These are phyloP conservation scores for Cladorrhinum samala DNA, from an alignment of 495 filamentous ascomycete species.

Conservation along the genomic window DNA sequence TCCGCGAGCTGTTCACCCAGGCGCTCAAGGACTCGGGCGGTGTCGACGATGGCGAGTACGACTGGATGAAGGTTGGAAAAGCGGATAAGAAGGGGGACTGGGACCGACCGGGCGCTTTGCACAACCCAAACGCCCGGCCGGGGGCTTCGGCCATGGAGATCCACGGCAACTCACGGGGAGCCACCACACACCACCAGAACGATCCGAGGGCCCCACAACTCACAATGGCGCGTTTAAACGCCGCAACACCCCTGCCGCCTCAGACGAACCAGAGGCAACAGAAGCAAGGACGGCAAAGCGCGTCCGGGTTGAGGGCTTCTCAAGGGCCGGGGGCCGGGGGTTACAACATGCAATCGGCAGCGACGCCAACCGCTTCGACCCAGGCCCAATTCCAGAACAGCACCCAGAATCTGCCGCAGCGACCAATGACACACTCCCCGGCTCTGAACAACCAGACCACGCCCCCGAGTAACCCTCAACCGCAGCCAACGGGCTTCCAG, in stretches of 20 bases:
- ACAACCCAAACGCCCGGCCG: constrained; percentile 65
- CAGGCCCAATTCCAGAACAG: constrained; percentile 89
- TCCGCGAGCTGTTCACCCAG: constrained; percentile 92
- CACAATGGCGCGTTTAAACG: constrained; percentile 92
- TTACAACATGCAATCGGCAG: constrained; percentile 42
- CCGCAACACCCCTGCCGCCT: constrained; percentile 80
- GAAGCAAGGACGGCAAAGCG: constrained; percentile 83
- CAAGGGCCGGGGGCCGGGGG: constrained; percentile 67
- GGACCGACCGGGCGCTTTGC: constrained; percentile 53
- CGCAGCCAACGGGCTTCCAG: constrained; percentile 52
- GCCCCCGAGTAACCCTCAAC: constrained; percentile 35
- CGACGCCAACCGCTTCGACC: constrained; percentile 75
- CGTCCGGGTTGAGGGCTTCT: constrained; percentile 63
- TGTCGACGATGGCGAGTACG: constrained; percentile 97
- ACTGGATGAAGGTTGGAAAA: constrained; percentile 99
- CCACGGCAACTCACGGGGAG: constrained; percentile 54
- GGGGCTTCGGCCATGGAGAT: constrained; percentile 74
- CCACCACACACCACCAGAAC: constrained; percentile 54
- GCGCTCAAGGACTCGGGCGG: constrained; percentile 92
- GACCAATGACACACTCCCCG: constrained; percentile 54
- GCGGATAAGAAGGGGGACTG: constrained; percentile 88
- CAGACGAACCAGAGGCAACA: constrained; percentile 65
- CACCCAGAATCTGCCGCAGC: constrained; percentile 71
- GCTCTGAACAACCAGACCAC: constrained; percentile 42
- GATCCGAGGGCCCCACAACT: constrained; percentile 51